Evolutionary conservation across 768 basidiomycete genomes (phyloP), one percentile per base, ranked within the genome.

Genomic region (Suillus bovinus): DNA sequence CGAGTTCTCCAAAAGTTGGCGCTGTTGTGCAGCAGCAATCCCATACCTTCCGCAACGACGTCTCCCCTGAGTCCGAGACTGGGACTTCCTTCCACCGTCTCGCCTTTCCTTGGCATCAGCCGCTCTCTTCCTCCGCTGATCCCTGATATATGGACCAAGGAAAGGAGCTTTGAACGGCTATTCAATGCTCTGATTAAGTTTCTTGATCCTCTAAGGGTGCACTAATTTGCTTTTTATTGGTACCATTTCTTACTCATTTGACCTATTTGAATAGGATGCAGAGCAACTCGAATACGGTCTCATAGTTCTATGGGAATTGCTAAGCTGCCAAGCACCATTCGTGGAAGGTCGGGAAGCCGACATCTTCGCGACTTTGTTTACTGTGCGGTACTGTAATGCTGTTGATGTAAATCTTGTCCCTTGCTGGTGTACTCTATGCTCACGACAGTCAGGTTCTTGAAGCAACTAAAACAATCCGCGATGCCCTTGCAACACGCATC

Each of bases 311-410:
- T 95, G 90, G 90, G 93, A 95, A 73, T 80, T 94, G 70, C 76
- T 96, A 6, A 89, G 89, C 69, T 83, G 88, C 66, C 91, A 94
- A 71, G 80, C 85, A 27, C 73, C 81, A 34, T 82, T 87, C 64
- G 77, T 96, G 14, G 93, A 95, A 72, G 90, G 91, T 50, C 85
- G 84, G 63, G 94, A 96, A 77, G 82, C 85, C 11, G 89, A 90
- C 60, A 74, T 96, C 39, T 90, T 94, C 71, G 81, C 86, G 33
- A 78, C 85, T 56, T 79, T 96, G 49, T 79, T 96, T 67, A 81
- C 78, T 49, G 81, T 93, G 59, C 82, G 94, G 53, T 93, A 88
- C 66, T 88, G 87, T 70, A 88, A 86, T 69, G 83, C 86, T 65
- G 74, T 84, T 36, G 87, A 85, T 63, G 94, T 94, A 67, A 64